Conservation (phyloP, 2,329 filamentous ascomycete species). For the Hirsutella thompsonii region DNA sequence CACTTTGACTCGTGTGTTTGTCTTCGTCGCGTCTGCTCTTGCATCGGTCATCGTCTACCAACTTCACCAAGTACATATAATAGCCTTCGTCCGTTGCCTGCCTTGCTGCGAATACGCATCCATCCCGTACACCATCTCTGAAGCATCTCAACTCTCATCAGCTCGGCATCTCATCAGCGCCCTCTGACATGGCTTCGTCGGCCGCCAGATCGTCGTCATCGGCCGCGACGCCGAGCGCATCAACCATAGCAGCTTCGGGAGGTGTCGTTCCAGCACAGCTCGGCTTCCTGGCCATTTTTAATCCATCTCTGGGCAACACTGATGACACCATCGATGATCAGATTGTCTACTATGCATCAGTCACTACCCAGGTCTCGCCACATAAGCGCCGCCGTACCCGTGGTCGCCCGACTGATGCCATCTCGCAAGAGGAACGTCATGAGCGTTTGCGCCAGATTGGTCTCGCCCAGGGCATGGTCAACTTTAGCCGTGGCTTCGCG, state of each 20-base stretch:
- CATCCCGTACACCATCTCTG: too few relatives aligned
- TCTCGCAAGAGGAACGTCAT: constrained; percentile 58
- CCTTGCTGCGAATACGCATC: not conserved
- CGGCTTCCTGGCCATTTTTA: constrained; percentile 89
- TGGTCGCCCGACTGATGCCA: constrained; percentile 26
- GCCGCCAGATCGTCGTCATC: not conserved
- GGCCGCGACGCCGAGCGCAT: not conserved
- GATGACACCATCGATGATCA: constrained; percentile 57
- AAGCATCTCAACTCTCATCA: not conserved
- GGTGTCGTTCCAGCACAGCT: constrained; percentile 58
- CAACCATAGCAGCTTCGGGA: not conserved
- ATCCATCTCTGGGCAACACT: constrained; percentile 59
- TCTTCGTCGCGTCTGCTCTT: not conserved
- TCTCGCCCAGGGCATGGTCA: constrained; percentile 90
- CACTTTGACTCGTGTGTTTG: not conserved
- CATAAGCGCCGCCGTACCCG: constrained; percentile 28
- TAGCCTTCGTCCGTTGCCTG: not conserved
- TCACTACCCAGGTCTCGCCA: constrained; percentile 26
- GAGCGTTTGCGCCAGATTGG: constrained; percentile 86
- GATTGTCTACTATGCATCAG: constrained; percentile 84
- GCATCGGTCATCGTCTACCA: not conserved
- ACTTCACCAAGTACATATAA: not conserved
- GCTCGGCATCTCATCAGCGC: not conserved
- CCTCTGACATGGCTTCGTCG: not conserved
- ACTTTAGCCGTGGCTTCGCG: constrained; percentile 82